Conservation (phyloP, 108 stramenopile species). For the Asterionellopsis glacialis region DNA sequence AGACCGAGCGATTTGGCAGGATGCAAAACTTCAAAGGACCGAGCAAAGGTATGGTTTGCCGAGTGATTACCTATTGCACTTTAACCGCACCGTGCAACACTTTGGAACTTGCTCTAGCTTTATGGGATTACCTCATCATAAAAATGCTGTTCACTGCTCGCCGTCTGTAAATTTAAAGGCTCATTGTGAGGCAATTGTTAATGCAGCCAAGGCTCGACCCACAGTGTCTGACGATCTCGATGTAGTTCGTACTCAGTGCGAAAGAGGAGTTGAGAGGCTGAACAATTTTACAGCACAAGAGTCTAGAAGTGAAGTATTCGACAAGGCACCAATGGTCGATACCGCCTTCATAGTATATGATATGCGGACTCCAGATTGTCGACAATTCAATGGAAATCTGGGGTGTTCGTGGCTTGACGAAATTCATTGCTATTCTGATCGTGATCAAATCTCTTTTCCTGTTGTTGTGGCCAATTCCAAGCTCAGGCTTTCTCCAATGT, state of each 20-base stretch:
- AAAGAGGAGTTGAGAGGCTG: too few species aligned
- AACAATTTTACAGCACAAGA: too few species aligned
- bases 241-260: too few species aligned
- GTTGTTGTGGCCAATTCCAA: neutral
- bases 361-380: constrained; percentile 8
- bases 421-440: constrained; percentile 26
- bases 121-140: constrained; percentile 7
- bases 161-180: too few species aligned
- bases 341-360: too few species aligned
- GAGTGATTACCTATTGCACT: neutral
- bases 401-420: constrained; percentile 19
- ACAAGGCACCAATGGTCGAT: too few species aligned
- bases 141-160: neutral
- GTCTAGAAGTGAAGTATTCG: too few species aligned
- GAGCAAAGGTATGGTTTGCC: too few species aligned
- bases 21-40: constrained; percentile 8
- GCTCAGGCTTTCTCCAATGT: neutral
- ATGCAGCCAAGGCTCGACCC: too few species aligned
- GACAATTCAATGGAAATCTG: constrained; percentile 11
- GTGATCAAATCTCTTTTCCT: constrained; percentile 25
- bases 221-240: too few species aligned
- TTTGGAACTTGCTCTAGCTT: constrained; percentile 11
- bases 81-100: neutral
- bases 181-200: too few species aligned
- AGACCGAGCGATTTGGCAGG: constrained; percentile 13